Percentiles rank a stretch among this genome's conserved stretches.
phyloP scores from a whole-genome alignment of 768 basidiomycete species.

The Tulasnella sp. region DNA sequence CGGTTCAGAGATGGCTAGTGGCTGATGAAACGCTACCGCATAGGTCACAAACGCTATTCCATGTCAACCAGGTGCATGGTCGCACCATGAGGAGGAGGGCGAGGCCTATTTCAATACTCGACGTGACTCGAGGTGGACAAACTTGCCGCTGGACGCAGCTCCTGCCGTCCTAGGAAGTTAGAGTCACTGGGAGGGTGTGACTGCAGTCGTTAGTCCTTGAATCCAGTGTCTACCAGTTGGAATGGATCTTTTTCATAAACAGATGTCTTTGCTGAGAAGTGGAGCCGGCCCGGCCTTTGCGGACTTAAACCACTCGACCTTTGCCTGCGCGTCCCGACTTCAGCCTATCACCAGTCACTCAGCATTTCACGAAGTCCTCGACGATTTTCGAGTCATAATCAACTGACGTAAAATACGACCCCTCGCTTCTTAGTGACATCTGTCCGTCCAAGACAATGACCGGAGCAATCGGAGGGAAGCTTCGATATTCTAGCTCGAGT shows the following conservation, averaged over 20 bases:
- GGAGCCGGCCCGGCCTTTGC: too few species aligned
- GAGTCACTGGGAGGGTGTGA: background rate
- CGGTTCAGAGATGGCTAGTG: background rate
- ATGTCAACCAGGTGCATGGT: conserved; percentile 71
- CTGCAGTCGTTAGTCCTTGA: background rate
- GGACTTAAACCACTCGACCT: too few species aligned
- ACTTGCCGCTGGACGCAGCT: background rate
- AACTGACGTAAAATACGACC: too few species aligned
- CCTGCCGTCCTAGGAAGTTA: background rate
- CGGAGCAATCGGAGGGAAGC: too few species aligned
- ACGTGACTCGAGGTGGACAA: conserved; percentile 56
- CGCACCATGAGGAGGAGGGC: conserved; percentile 57
- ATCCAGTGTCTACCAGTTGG: background rate
- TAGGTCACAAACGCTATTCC: conserved; percentile 73
- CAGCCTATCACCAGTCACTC: too few species aligned
- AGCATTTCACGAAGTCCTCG: too few species aligned
- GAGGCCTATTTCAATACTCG: conserved; percentile 73
- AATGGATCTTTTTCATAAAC: background rate
- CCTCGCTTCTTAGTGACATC: too few species aligned
- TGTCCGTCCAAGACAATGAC: too few species aligned
- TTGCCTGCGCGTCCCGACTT: too few species aligned
- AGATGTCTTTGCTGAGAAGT: too few species aligned
- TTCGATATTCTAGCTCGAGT: too few species aligned
- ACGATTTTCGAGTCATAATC: too few species aligned
- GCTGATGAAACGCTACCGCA: background rate